Percentiles rank a stretch among this genome's conserved stretches.
Evolutionary conservation across 352 stramenopile species (phyloP).

Genomic region (Globisporangium solare): DNA sequence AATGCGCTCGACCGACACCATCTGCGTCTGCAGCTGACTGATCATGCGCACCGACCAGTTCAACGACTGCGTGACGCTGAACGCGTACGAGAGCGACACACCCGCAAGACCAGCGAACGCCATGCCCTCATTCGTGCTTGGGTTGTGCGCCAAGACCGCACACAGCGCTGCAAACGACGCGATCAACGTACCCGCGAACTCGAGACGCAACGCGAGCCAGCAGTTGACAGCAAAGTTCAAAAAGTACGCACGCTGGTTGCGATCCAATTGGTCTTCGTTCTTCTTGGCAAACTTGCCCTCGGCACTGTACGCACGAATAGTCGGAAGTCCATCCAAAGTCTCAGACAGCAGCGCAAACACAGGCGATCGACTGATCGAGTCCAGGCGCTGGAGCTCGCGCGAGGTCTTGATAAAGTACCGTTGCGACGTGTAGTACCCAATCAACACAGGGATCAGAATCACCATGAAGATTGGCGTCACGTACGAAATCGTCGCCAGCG

Average conservation of each 20-base stretch:
- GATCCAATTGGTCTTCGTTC: constrained; percentile 52
- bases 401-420: constrained; percentile 93
- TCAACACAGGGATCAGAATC: constrained; percentile 64
- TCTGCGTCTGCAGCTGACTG: constrained; percentile 74
- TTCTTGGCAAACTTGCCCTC: constrained; percentile 47
- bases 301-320: constrained; percentile 85
- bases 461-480: constrained; percentile 68
- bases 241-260: constrained; percentile 71
- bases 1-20: constrained; percentile 76
- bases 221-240: constrained; percentile 73
- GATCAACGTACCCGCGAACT: constrained; percentile 67
- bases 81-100: constrained; percentile 76
- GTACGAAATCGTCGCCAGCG: constrained; percentile 62
- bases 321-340: constrained; percentile 92
- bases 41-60: constrained; percentile 75
- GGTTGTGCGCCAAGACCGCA: constrained; percentile 48
- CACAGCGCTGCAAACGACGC: constrained; percentile 44
- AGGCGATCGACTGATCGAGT: constrained; percentile 90
- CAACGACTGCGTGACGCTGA: constrained; percentile 72
- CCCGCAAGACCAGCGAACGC: constrained; percentile 58
- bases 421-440: constrained; percentile 67
- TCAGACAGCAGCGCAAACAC: constrained; percentile 96
- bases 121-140: constrained; percentile 26
- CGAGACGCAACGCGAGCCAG: constrained; percentile 70
- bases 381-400: constrained; percentile 93